Percentiles rank a stretch among this genome's conserved stretches.
These are phyloP conservation scores for Terfezia boudieri DNA, from an alignment of 495 filamentous ascomycete genomes.

Conservation along the genomic window DNA sequence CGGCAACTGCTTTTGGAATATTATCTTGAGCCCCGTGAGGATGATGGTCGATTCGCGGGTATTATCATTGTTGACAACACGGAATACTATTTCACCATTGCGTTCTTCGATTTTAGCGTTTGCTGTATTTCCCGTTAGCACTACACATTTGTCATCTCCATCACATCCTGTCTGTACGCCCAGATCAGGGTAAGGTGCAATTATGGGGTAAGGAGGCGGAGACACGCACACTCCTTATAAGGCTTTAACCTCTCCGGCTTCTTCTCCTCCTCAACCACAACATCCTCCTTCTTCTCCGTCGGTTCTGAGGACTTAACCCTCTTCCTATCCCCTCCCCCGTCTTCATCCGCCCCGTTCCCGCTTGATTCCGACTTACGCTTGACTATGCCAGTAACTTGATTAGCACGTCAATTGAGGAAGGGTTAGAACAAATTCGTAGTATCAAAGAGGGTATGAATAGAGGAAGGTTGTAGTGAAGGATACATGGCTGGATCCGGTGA, in stretches of 20 bases:
- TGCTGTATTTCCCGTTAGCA: slow-evolving; percentile 1
- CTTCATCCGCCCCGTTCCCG: no score
- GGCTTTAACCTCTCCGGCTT: slow-evolving; percentile 4
- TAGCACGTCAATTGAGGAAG: neutral
- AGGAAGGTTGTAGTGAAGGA: no score
- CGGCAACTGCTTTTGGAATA: slow-evolving; percentile 94
- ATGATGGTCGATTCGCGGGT: slow-evolving; percentile 75
- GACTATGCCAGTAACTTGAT: slow-evolving; percentile 2
- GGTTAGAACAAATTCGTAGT: no score
- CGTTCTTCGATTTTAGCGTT: slow-evolving; percentile 76
- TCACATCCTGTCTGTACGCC: neutral
- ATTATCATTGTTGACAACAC: slow-evolving; percentile 93
- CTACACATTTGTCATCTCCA: neutral
- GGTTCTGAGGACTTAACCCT: slow-evolving; percentile 12
- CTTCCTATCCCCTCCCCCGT: neutral
- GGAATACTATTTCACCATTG: slow-evolving; percentile 88
- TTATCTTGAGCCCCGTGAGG: slow-evolving; percentile 85
- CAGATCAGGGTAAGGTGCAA: neutral
- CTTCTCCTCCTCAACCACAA: slow-evolving; percentile 5
- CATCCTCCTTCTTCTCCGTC: slow-evolving; percentile 2
- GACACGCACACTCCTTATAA: slow-evolving; percentile 11
- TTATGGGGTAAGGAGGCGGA: neutral
- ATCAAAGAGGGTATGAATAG: neutral
- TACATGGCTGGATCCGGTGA: no score
- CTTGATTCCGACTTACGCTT: slow-evolving; percentile 14